These are phyloP conservation scores for Roridomyces roridus DNA, from an alignment of 768 basidiomycete genomes.

Conservation along the genomic window DNA sequence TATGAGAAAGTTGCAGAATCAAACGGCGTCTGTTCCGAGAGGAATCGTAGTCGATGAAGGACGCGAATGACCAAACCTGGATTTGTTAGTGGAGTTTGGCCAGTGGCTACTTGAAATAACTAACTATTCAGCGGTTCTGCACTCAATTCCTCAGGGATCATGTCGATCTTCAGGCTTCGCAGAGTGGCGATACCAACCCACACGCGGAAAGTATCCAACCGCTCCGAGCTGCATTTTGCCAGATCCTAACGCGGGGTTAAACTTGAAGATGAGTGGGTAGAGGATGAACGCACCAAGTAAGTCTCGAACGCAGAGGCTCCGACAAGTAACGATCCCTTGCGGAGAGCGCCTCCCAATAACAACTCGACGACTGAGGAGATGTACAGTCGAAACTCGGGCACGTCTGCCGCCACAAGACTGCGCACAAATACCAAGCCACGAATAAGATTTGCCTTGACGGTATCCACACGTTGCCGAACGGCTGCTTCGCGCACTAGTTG, in stretches of 20 bases:
- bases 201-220: constrained; percentile 68
- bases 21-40: constrained; percentile 83
- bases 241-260: constrained; percentile 55
- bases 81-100: background rate
- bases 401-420: constrained; percentile 59
- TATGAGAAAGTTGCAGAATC: constrained; percentile 89
- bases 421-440: constrained; percentile 76
- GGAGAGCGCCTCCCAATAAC: constrained; percentile 70
- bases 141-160: constrained; percentile 74
- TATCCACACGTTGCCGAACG: constrained; percentile 64
- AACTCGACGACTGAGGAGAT: constrained; percentile 64
- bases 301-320: constrained; percentile 71
- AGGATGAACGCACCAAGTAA: constrained; percentile 69
- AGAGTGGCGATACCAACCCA: constrained; percentile 89
- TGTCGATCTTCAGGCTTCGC: constrained; percentile 67
- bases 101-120: constrained; percentile 38
- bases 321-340: constrained; percentile 65
- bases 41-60: constrained; percentile 79
- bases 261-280: background rate
- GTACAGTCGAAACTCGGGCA: constrained; percentile 59
- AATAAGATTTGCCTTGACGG: constrained; percentile 58
- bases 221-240: constrained; percentile 73
- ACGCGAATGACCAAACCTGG: constrained; percentile 83
- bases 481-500: constrained; percentile 83
- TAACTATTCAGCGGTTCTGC: constrained; percentile 69